Evolutionary conservation across 2,329 filamentous ascomycete species (phyloP), one percentile per base, ranked within the genome.

Genomic region (Periconia sp.): DNA sequence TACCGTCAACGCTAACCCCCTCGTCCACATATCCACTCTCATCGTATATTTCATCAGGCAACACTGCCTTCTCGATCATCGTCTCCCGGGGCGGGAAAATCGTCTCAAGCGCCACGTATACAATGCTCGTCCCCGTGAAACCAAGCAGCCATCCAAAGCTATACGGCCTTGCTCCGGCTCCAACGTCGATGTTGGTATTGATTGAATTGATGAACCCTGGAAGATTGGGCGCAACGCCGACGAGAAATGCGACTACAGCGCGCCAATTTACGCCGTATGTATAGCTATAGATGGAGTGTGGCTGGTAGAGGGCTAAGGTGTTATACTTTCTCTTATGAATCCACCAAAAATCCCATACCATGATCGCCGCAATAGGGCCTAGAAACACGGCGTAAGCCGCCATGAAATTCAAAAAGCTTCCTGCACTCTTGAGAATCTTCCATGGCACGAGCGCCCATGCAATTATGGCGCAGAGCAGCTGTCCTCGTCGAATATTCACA

Each of bases 61-160:
- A 48, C 16, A 73, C 63, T 3, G 69, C 62, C 37, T 47, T 63
- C 4, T 68, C 62, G 13, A 86, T 62, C 34, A 81, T 60, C 0
- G 78, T 77, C 53, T 79, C 75, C n/a, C 46, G 63, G 0, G 73
- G 77, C 6, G 81, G 80, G 29, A 80, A 77, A 3, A 69, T 54
- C 44, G 66, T 69, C 34, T 73, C 79, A 15, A 86, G 54, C 0
- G 48, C 55, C 8, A 78, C 68, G 65, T 87, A 87, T 0, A 86
- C 73, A 3, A 82, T 36, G 15, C 79, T 77, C 6, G 80, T 82
- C 0, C 65, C 72, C 8, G 77, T 69, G 50, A 87, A 86, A 0
- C 84, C 84, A 35, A 85, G 74, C 13, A 87, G 59, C 79, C 84
- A 87, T n/a, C 84, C 83, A 58, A 87, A 84, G 18, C 78, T 75